Conservation (phyloP, 768 basidiomycete genomes). For the Tylopilus felleus region DNA sequence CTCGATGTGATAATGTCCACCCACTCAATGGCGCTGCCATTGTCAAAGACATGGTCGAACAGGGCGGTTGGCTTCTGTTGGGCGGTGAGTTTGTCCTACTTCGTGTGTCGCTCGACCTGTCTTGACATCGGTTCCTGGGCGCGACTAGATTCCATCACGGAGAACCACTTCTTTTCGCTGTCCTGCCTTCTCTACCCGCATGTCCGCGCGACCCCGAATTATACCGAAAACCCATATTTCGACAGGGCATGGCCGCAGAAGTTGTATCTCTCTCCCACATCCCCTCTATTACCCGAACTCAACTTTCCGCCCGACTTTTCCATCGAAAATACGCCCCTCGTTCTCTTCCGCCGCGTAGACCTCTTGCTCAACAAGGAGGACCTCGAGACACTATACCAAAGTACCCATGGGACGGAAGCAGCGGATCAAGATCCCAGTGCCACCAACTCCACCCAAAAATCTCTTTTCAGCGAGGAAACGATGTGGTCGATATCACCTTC, state of each 20-base stretch:
- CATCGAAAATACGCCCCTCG: conserved; percentile 55
- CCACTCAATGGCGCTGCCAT: conserved; percentile 42
- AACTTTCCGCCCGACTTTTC: conserved; percentile 51
- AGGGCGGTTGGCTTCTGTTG: conserved; percentile 68
- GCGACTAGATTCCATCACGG: conserved; percentile 58
- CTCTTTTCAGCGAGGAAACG: conserved; percentile 54
- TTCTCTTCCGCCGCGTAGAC: conserved; percentile 64
- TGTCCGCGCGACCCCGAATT: conserved; percentile 62
- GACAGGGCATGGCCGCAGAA: conserved; percentile 67
- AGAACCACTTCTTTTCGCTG: conserved; percentile 72
- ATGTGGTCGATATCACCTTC: conserved; percentile 51
- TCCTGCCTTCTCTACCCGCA: conserved; percentile 66
- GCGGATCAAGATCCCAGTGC: conserved; percentile 11
- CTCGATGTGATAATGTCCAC: conserved; percentile 41
- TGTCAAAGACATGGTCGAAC: conserved; percentile 56
- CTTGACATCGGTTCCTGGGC: conserved; percentile 1
- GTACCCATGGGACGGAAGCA: conserved; percentile 17
- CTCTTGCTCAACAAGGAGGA: conserved; percentile 50
- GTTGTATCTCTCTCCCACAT: conserved; percentile 56
- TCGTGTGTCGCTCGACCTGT: neutral
- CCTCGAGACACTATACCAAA: conserved; percentile 43
- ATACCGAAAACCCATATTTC: conserved; percentile 48
- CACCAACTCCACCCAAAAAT: conserved; percentile 25
- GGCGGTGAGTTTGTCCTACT: conserved; percentile 45
- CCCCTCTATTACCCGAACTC: conserved; percentile 35